phyloP scores from a whole-genome alignment of 2,329 filamentous ascomycete species.

The Neocatenulostroma microsporum region DNA sequence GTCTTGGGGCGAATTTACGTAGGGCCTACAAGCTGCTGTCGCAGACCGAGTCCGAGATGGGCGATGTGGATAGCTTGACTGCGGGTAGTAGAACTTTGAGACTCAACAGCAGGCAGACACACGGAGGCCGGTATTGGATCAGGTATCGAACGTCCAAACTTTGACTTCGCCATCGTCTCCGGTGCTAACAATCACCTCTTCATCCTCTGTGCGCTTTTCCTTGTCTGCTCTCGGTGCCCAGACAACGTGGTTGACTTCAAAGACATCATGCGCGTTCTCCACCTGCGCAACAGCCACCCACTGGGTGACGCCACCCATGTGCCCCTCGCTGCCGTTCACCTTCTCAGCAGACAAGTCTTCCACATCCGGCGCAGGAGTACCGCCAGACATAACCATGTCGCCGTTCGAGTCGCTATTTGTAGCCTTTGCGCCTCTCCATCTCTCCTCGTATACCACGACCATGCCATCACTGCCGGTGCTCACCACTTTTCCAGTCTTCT shows the following conservation, averaged over 20 bases:
- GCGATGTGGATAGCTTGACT: too few relatives aligned
- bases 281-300: conserved; percentile 68
- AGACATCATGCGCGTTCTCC: conserved; percentile 75
- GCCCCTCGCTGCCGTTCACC: conserved; percentile 2
- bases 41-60: too few relatives aligned
- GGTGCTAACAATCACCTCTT: conserved; percentile 84
- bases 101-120: too few relatives aligned
- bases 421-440: conserved; percentile 27
- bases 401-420: conserved; percentile 22
- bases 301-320: conserved; percentile 34
- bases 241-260: conserved; percentile 84
- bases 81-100: too few relatives aligned
- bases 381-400: conserved; percentile 18
- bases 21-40: too few relatives aligned
- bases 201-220: conserved; percentile 50
- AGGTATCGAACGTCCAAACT: conserved; percentile 54
- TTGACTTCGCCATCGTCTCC: conserved; percentile 86
- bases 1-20: too few relatives aligned
- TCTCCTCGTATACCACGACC: conserved; percentile 70
- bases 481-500: conserved; percentile 66
- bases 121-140: too few relatives aligned
- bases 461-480: conserved; percentile 82
- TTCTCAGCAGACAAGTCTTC: conserved; percentile 3
- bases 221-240: conserved; percentile 77
- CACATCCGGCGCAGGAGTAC: conserved; percentile 14